Evolutionary conservation across 805 yeast species (phyloP).

Genomic region (Metschnikowia cubensis): DNA sequence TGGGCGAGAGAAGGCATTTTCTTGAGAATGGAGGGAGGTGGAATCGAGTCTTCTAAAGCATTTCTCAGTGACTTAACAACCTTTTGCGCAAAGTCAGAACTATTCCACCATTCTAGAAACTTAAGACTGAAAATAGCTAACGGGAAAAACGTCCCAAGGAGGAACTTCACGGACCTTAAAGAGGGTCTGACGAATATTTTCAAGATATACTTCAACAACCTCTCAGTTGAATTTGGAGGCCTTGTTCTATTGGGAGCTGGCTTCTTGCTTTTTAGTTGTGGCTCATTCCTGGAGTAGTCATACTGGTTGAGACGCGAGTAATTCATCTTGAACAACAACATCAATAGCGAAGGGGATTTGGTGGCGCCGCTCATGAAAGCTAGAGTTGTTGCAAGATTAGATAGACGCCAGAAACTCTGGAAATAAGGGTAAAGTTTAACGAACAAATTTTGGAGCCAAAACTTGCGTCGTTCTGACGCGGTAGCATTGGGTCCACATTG

Average conservation of each 20-base stretch:
- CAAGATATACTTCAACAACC: conserved; percentile 22
- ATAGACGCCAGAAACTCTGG: conserved; percentile 42
- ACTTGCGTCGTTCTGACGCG: conserved; percentile 25
- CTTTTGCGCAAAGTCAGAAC: conserved; percentile 64
- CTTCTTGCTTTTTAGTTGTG: conserved; percentile 9
- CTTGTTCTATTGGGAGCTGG: conserved; percentile 26
- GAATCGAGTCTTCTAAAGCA: conserved; percentile 45
- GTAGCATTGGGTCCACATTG: conserved; percentile 19
- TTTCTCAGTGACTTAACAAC: conserved; percentile 47
- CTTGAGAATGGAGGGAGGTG: conserved; percentile 39
- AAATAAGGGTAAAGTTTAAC: conserved; percentile 60
- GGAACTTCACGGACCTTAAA: conserved; percentile 28
- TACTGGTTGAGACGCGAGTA: conserved; percentile 57
- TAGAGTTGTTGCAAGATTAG: conserved; percentile 56
- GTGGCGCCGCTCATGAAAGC: conserved; percentile 63
- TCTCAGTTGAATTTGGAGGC: conserved; percentile 41
- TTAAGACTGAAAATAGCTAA: conserved; percentile 76
- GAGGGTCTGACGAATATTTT: conserved; percentile 24
- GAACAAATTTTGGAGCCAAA: conserved; percentile 37
- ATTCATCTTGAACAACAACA: conserved; percentile 57
- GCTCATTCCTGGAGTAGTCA: conserved; percentile 44
- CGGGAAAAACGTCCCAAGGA: conserved; percentile 61
- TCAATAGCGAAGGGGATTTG: conserved; percentile 60
- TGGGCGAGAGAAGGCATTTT: conserved; percentile 13
- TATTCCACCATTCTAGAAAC: conserved; percentile 91